phyloP scores from a whole-genome alignment of 2,329 filamentous ascomycete genomes.

The Didymosphaeria variabile region DNA sequence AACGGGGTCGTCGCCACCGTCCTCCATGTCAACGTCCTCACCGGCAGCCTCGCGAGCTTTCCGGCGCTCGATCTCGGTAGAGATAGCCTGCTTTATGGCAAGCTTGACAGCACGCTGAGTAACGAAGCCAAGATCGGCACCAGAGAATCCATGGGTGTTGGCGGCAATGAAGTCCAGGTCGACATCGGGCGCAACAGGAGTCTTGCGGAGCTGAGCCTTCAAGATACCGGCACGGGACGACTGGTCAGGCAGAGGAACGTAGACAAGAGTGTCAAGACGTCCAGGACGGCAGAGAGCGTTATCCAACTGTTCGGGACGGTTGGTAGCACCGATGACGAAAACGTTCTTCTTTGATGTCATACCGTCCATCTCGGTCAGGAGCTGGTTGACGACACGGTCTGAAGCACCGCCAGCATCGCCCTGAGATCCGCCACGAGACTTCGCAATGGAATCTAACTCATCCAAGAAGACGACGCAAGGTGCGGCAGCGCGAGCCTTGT shows the following conservation, averaged over 20 bases:
- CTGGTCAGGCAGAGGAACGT: slow-evolving; percentile 96
- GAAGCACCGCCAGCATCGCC: slow-evolving; percentile 98
- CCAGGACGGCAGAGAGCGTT: slow-evolving; percentile 97
- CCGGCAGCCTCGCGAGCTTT: slow-evolving; percentile 85
- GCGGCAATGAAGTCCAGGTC: slow-evolving; percentile 91
- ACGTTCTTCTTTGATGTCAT: slow-evolving; percentile 99
- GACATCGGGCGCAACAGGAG: slow-evolving; percentile 86
- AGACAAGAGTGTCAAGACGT: slow-evolving; percentile 98
- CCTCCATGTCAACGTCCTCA: slow-evolving; percentile 76
- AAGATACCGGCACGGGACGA: slow-evolving; percentile 88
- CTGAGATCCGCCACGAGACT: slow-evolving; percentile 95
- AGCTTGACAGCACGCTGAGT: slow-evolving; percentile 99
- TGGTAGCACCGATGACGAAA: slow-evolving; percentile 98
- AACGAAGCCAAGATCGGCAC: slow-evolving; percentile 99
- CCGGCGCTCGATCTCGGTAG: slow-evolving; percentile 83
- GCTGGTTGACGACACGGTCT: slow-evolving; percentile 99
- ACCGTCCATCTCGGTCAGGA: slow-evolving; percentile 98
- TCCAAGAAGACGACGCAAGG: slow-evolving; percentile 99
- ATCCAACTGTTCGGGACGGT: slow-evolving; percentile 97
- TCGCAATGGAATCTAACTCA: slow-evolving; percentile 98
- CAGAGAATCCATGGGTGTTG: slow-evolving; percentile 98
- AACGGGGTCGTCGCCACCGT: slow-evolving; percentile 85
- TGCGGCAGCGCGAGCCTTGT: slow-evolving; percentile 97
- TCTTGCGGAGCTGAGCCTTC: slow-evolving; percentile 97
- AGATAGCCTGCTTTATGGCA: slow-evolving; percentile 97